Percentiles rank a stretch among this genome's conserved stretches.
Conservation (phyloP, 2,329 filamentous ascomycete species). For the Aspergillus aculeatus region DNA sequence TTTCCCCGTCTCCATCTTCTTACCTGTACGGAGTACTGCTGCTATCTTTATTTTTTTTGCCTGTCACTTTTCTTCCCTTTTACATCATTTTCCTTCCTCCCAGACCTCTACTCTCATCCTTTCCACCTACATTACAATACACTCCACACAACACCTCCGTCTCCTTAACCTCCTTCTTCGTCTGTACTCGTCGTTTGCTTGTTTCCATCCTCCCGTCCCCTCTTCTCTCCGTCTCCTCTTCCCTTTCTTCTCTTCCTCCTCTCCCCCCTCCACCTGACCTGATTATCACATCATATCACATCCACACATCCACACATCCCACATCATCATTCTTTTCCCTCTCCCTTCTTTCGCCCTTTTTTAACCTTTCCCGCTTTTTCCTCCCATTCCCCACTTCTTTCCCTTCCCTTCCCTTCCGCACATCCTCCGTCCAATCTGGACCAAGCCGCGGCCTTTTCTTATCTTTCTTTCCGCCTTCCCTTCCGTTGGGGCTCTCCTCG, state of each 20-base stretch:
- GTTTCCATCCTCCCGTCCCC: background rate
- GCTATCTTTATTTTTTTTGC: slow-evolving; percentile 7
- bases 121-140: background rate
- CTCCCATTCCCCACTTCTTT: slow-evolving; percentile 16
- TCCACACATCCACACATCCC: background rate
- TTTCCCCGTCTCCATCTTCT: slow-evolving; percentile 5
- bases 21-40: background rate
- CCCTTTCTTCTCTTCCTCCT: slow-evolving; percentile 18
- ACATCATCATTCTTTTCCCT: background rate
- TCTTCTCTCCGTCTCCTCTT: slow-evolving; percentile 24
- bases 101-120: background rate
- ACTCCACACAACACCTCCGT: no score
- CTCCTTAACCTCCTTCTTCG: background rate
- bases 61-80: slow-evolving; percentile 1
- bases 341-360: slow-evolving; percentile 11
- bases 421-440: slow-evolving; percentile 14
- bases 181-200: background rate
- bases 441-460: slow-evolving; percentile 14
- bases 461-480: slow-evolving; percentile 13
- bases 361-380: slow-evolving; percentile 21
- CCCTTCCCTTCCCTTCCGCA: slow-evolving; percentile 6
- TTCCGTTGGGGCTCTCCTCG: slow-evolving; percentile 28
- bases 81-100: slow-evolving; percentile 2
- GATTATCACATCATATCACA: no score
- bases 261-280: background rate